phyloP scores from a whole-genome alignment of 805 yeast genomes.

The Myxozyma melibiosi region DNA sequence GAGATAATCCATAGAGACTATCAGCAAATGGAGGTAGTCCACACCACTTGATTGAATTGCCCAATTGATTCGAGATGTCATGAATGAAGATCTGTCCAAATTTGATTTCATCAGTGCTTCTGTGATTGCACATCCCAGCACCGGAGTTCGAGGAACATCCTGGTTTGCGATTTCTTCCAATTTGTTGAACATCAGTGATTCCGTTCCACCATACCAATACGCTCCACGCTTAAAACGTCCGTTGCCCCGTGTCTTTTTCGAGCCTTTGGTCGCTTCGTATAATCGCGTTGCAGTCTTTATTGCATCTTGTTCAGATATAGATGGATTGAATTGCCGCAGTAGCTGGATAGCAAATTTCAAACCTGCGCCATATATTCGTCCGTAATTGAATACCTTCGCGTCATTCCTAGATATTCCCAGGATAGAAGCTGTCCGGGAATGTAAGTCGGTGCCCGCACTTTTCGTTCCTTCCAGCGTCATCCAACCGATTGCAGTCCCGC shows the following conservation, averaged over 20 bases:
- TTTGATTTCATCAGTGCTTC: constrained; percentile 71
- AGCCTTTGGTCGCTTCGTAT: constrained; percentile 85
- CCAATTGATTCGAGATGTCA: constrained; percentile 96
- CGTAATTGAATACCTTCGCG: constrained; percentile 94
- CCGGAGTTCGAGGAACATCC: constrained; percentile 83
- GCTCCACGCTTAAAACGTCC: constrained; percentile 40
- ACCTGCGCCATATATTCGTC: constrained; percentile 98
- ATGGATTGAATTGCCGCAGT: constrained; percentile 79
- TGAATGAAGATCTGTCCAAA: constrained; percentile 63
- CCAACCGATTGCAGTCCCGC: constrained; percentile 98
- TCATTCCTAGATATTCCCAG: constrained; percentile 87
- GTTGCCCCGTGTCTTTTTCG: constrained; percentile 42
- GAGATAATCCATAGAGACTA: constrained; percentile 86
- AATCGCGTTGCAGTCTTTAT: constrained; percentile 61
- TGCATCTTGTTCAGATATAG: constrained; percentile 67
- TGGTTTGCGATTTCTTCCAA: constrained; percentile 85
- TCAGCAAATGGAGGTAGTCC: constrained; percentile 83
- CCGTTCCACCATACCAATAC: constrained; percentile 79
- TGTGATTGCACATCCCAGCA: constrained; percentile 90
- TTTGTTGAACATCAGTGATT: constrained; percentile 85
- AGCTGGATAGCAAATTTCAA: constrained; percentile 83
- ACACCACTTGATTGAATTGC: constrained; percentile 98
- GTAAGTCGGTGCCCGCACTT: constrained; percentile 87
- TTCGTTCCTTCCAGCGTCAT: constrained; percentile 98
- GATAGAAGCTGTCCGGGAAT: constrained; percentile 88